Evolutionary conservation across 768 basidiomycete genomes (phyloP).

Genomic region (Piloderma croceum): DNA sequence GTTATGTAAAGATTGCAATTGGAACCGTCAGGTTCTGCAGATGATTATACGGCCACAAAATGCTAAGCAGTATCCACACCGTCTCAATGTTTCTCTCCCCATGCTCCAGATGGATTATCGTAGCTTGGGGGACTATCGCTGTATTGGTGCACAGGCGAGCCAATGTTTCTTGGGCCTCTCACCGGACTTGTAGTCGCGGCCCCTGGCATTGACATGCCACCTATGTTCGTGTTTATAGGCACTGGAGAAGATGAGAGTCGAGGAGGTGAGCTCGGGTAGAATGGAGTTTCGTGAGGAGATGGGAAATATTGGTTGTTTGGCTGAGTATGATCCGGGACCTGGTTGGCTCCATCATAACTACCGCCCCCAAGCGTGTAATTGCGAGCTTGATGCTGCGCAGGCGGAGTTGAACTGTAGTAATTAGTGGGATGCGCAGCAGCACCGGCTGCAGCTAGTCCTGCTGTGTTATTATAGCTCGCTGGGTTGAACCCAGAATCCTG

Average conservation of each 20-base stretch:
- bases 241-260: conserved; percentile 28
- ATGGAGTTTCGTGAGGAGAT: conserved; percentile 14
- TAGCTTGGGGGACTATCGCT: conserved; percentile 65
- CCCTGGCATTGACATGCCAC: conserved; percentile 14
- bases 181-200: conserved; percentile 33
- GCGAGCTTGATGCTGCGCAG: conserved; percentile 34
- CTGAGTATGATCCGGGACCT: conserved; percentile 37
- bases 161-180: conserved; percentile 37
- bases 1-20: no score
- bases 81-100: conserved; percentile 54
- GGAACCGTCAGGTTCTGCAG: no score
- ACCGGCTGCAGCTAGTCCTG: conserved; percentile 14
- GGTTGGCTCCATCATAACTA: conserved; percentile 47
- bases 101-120: conserved; percentile 47
- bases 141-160: conserved; percentile 25
- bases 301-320: conserved; percentile 22
- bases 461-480: conserved; percentile 36
- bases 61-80: no score
- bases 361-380: conserved; percentile 54
- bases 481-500: conserved; percentile 25
- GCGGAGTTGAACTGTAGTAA: not conserved
- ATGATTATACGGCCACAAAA: no score
- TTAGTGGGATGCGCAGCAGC: conserved; percentile 7
- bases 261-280: conserved; percentile 18
- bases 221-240: conserved; percentile 35